Evolutionary conservation across 768 basidiomycete species (phyloP).

Genomic region (Sistotremastrum niveocremeum): DNA sequence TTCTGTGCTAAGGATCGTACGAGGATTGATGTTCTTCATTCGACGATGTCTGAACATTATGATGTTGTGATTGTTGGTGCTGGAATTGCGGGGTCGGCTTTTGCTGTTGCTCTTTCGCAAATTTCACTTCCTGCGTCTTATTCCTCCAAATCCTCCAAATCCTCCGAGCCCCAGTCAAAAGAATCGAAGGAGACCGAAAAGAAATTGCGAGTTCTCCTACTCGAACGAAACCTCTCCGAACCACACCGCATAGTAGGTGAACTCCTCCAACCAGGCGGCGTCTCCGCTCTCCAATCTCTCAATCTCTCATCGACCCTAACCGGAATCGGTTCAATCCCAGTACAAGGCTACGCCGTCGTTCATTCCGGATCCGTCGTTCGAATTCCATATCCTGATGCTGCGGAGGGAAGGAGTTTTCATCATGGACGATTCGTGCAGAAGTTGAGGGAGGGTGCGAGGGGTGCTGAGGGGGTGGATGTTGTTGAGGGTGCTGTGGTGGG

Average conservation of each 20-base stretch:
- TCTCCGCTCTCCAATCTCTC: conserved; percentile 59
- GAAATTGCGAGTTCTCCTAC: conserved; percentile 60
- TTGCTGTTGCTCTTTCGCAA: conserved; percentile 74
- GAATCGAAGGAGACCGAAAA: conserved; percentile 15
- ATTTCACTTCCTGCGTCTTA: conserved; percentile 19
- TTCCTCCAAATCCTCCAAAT: no score
- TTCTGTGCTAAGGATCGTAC: no score
- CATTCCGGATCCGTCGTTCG: conserved; percentile 56
- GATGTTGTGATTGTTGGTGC: conserved; percentile 86
- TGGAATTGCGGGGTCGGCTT: conserved; percentile 76
- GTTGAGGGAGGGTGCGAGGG: conserved; percentile 51
- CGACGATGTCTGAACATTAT: conserved; percentile 23
- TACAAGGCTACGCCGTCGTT: conserved; percentile 77
- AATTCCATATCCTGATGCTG: conserved; percentile 70
- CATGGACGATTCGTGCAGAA: conserved; percentile 83
- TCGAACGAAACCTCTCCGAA: conserved; percentile 85
- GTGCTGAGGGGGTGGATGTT: conserved; percentile 55
- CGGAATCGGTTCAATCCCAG: conserved; percentile 76
- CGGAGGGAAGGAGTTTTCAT: conserved; percentile 81
- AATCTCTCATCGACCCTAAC: conserved; percentile 68
- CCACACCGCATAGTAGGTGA: conserved; percentile 98
- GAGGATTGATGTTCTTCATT: no score
- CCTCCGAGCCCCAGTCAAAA: no score
- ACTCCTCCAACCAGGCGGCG: conserved; percentile 87
- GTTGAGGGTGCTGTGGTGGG: conserved; percentile 77